phyloP scores from a whole-genome alignment of 768 basidiomycete species.

The Tephrocybe sp. region DNA sequence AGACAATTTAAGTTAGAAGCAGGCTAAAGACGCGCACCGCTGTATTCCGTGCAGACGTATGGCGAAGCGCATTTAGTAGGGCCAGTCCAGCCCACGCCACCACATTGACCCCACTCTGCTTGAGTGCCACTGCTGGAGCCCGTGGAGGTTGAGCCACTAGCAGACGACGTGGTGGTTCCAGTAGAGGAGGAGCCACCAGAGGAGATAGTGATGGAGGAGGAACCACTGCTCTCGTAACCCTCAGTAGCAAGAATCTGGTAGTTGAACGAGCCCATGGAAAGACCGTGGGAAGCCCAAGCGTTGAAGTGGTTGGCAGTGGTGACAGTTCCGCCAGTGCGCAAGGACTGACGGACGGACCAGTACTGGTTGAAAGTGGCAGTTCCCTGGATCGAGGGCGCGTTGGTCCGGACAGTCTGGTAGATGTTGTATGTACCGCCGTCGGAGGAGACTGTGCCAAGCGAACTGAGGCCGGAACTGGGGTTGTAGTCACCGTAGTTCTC shows the following conservation, averaged over 20 bases:
- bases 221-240: no score
- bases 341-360: no score
- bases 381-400: no score
- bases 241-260: no score
- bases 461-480: neutral
- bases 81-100: neutral
- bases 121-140: neutral
- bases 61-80: neutral
- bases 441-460: neutral
- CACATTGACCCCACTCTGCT: neutral
- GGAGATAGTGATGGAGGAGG: neutral
- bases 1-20: no score
- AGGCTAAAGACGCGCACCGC: neutral
- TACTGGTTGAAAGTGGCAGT: no score
- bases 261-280: no score
- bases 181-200: neutral
- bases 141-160: neutral
- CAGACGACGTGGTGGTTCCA: neutral
- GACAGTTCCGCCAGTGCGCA: no score
- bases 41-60: neutral
- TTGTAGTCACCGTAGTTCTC: no score
- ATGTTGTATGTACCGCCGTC: neutral
- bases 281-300: no score
- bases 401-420: neutral
- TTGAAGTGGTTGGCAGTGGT: no score